Conservation (phyloP, 2,329 filamentous ascomycete species). For the Raffaelea albimanens region DNA sequence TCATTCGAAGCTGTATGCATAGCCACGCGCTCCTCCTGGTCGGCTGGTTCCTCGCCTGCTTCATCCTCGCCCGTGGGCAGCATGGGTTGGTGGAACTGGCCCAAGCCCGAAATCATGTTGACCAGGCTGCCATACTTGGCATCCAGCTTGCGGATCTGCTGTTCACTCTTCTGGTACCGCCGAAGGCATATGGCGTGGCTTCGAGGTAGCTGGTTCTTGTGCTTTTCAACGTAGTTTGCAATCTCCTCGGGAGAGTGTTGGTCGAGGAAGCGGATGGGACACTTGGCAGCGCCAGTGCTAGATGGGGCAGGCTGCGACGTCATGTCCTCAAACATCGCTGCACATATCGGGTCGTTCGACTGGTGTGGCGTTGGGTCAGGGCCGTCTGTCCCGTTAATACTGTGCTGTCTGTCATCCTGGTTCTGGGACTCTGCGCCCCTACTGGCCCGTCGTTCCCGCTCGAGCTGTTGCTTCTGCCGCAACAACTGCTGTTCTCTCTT, state of each 20-base stretch:
- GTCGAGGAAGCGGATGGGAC: slow-evolving; percentile 86
- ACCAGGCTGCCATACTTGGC: slow-evolving; percentile 89
- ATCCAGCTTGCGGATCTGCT: slow-evolving; percentile 78
- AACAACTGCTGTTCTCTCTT: slow-evolving; percentile 16
- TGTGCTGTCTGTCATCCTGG: too few relatives aligned
- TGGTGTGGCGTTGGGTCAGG: slow-evolving; percentile 36
- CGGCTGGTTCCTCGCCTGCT: background rate
- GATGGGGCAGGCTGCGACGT: slow-evolving; percentile 41
- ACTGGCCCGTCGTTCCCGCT: slow-evolving; percentile 1
- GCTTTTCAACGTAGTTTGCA: slow-evolving; percentile 84
- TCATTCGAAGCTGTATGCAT: slow-evolving; percentile 49
- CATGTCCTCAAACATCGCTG: slow-evolving; percentile 53
- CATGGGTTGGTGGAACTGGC: slow-evolving; percentile 80
- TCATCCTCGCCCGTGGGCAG: slow-evolving; percentile 34
- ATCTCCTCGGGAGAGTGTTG: slow-evolving; percentile 90
- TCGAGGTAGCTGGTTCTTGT: slow-evolving; percentile 89
- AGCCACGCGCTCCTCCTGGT: slow-evolving; percentile 11
- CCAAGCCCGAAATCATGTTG: slow-evolving; percentile 88
- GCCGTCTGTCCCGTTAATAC: slow-evolving; percentile 1
- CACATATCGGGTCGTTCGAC: slow-evolving; percentile 52
- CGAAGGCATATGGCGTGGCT: slow-evolving; percentile 90
- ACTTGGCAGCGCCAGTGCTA: slow-evolving; percentile 49
- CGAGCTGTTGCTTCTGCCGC: slow-evolving; percentile 7
- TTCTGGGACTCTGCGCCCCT: too few relatives aligned
- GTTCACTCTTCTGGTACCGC: slow-evolving; percentile 78